phyloP scores from a whole-genome alignment of 768 basidiomycete species.

The Psilocybe azurescens region DNA sequence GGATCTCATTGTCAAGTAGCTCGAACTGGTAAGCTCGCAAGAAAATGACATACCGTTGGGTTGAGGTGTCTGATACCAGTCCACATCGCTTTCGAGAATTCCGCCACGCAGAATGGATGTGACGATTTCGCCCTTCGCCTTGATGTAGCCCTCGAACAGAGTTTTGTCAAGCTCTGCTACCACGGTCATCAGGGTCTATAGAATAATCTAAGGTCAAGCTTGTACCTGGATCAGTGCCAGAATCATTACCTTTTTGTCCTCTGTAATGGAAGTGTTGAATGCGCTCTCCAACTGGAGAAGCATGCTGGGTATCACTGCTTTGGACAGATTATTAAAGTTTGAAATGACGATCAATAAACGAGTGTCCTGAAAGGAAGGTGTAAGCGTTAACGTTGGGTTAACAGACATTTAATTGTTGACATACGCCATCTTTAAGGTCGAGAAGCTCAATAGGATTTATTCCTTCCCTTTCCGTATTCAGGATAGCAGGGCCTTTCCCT shows the following conservation, averaged over 20 bases:
- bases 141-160: conserved; percentile 87
- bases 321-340: conserved; percentile 82
- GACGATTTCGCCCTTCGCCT: conserved; percentile 76
- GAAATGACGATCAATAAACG: conserved; percentile 88
- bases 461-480: conserved; percentile 35
- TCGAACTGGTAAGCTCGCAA: conserved; percentile 1
- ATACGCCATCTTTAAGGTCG: conserved; percentile 67
- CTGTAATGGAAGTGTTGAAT: conserved; percentile 71
- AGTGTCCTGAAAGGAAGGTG: conserved; percentile 62
- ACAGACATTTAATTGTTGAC: conserved; percentile 26
- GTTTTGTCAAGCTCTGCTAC: conserved; percentile 86
- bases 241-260: conserved; percentile 68
- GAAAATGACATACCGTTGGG: conserved; percentile 70
- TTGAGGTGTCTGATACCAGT: conserved; percentile 94
- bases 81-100: conserved; percentile 79
- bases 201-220: conserved; percentile 11
- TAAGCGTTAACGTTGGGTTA: neutral
- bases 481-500: conserved; percentile 38
- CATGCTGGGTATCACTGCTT: conserved; percentile 76
- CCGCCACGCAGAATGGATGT: conserved; percentile 75
- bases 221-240: conserved; percentile 13
- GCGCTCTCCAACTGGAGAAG: conserved; percentile 79
- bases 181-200: conserved; percentile 74
- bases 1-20: conserved; percentile 15
- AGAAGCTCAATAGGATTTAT: conserved; percentile 60